Base-by-base conservation (phyloP, 2,329 filamentous ascomycete genomes). In the Monosporascus sp. region DNA sequence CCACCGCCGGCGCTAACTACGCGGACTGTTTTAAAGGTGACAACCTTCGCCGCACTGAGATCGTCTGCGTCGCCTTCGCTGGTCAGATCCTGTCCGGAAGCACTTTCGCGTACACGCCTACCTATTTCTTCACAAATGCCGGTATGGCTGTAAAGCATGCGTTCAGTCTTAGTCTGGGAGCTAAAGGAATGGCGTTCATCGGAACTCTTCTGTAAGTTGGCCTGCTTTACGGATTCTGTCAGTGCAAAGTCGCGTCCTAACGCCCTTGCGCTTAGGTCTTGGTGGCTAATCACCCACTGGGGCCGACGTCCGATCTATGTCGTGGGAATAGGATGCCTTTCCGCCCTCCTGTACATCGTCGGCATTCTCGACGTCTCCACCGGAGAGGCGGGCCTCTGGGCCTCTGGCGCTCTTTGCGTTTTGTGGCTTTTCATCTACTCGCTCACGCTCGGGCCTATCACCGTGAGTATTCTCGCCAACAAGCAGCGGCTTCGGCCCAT, bases 361-460 rank as follows among this genome's bases (percentile, higher is more conserved):
- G 65, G 75, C 2, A 62, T 78, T 17, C 54, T 76, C 18, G 73
- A 67, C 51, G 72, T 72, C 2, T 69, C 74, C 42, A 62, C 67
- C 3, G 78, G 76, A 48, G 66, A 72, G 45, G 59, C 68, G 69
- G 51, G 72, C 2, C 72, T 75, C 2, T 72, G 68, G 65, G 66
- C 68, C 0, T 70, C 71, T 0, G 76, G 74, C 0, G 67, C 68
- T 1, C 64, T 79, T 46, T 68, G 75, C 5, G 62, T 79, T 5
- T 62, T 76, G 44, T 77, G 70, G 63, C 72, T 72, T 1, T 71
- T 76, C 53, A 59, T 71, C 15, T 80, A 78, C 63, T 74, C 72
- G 56, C 60, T 73, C 46, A 78, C 75, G 0, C 66, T 79, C 17
- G 78, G 77, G 0, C 76, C 76, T 3, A 67, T 77, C 15, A 68